Evolutionary conservation across 2,329 filamentous ascomycete genomes (phyloP).

Genomic region (Cladosporium velox): DNA sequence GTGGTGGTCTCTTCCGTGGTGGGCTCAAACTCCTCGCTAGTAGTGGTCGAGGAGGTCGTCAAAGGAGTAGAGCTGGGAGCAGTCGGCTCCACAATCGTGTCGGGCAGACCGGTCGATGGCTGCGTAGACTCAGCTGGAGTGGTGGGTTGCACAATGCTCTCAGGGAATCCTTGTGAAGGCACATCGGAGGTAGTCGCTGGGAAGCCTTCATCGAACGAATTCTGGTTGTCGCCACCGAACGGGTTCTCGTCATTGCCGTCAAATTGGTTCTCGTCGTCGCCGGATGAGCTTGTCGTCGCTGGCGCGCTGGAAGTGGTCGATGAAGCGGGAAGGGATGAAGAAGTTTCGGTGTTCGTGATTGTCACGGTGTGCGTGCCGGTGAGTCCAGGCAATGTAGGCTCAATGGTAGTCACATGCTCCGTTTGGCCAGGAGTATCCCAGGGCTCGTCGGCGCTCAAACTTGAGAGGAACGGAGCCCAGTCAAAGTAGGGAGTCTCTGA

Average conservation of each 20-base stretch:
- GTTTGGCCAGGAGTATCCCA: neutral
- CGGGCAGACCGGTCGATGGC: slow-evolving; percentile 10
- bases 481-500: slow-evolving; percentile 6
- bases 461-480: slow-evolving; percentile 3
- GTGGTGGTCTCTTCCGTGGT: neutral
- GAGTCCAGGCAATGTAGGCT: slow-evolving; percentile 12
- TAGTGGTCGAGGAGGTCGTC: slow-evolving; percentile 13
- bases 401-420: slow-evolving; percentile 10
- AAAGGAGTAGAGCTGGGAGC: slow-evolving; percentile 4
- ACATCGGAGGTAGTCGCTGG: neutral
- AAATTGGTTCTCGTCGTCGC: slow-evolving; percentile 1
- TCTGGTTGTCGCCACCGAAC: neutral
- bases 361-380: slow-evolving; percentile 19
- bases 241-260: neutral
- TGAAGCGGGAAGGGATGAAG: slow-evolving; percentile 9
- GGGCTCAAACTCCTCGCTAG: neutral
- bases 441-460: slow-evolving; percentile 8
- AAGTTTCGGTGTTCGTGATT: slow-evolving; percentile 25
- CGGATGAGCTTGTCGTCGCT: slow-evolving; percentile 21
- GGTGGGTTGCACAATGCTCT: slow-evolving; percentile 9
- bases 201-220: neutral
- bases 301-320: neutral
- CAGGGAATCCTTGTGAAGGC: neutral
- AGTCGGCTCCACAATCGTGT: slow-evolving; percentile 7
- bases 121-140: neutral